Evolutionary conservation across 768 basidiomycete species (phyloP).

Genomic region (Lactarius pseudohatsudake): DNA sequence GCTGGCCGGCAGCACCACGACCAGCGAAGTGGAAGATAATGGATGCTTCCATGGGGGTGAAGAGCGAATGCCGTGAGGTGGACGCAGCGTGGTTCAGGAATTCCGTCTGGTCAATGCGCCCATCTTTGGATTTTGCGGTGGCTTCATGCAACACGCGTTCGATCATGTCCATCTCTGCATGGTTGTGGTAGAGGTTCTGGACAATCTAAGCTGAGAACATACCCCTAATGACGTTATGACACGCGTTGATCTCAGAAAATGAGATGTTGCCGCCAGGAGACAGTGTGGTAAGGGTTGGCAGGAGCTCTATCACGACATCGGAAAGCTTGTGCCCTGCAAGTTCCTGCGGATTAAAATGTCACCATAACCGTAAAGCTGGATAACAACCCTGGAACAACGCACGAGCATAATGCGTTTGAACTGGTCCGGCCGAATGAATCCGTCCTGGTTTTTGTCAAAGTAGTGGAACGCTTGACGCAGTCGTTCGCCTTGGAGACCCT

Average conservation of each 20-base stretch:
- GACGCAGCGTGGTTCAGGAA: constrained; percentile 88
- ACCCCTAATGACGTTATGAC: constrained; percentile 95
- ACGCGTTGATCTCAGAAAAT: constrained; percentile 95
- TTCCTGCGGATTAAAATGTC: constrained; percentile 53
- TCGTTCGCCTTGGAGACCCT: constrained; percentile 96
- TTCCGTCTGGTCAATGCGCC: constrained; percentile 93
- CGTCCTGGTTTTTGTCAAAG: constrained; percentile 87
- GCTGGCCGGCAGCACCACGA: constrained; percentile 64
- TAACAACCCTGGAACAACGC: constrained; percentile 33
- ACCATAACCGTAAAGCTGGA: background rate
- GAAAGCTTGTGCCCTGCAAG: constrained; percentile 97
- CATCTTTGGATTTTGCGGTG: constrained; percentile 87
- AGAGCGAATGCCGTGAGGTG: constrained; percentile 88
- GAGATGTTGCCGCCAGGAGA: constrained; percentile 88
- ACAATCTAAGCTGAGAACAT: constrained; percentile 32
- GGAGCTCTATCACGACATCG: constrained; percentile 84
- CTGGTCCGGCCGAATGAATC: constrained; percentile 90
- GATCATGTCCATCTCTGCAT: constrained; percentile 91
- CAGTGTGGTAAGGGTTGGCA: constrained; percentile 90
- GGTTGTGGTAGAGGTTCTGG: constrained; percentile 11
- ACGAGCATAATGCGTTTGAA: constrained; percentile 96
- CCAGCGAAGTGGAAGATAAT: constrained; percentile 98
- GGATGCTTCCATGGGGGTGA: constrained; percentile 97
- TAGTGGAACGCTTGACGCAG: constrained; percentile 94
- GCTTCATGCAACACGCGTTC: constrained; percentile 93